Evolutionary conservation across 23 red algal species (phyloP).

Genomic region (Gracilaria domingensis): DNA sequence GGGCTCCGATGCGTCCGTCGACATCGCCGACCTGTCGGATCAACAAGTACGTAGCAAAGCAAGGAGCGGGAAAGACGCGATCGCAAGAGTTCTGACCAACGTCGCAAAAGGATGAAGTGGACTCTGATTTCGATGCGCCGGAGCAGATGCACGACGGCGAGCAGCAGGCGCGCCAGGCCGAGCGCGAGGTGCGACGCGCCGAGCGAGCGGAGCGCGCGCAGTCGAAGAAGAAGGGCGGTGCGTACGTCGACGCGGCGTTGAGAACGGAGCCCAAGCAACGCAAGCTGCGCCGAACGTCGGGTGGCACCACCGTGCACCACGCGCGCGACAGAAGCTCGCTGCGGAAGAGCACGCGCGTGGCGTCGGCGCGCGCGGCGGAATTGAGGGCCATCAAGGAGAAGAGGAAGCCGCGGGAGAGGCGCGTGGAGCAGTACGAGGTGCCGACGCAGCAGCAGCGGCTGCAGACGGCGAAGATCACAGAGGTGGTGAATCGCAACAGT

Average conservation of each 20-base stretch:
- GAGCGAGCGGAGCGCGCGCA: slow-evolving; percentile 3
- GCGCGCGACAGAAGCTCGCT: slow-evolving; percentile 19
- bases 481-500: slow-evolving; percentile 52
- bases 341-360: slow-evolving; percentile 49
- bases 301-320: not conserved
- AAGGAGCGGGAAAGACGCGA: too few species aligned
- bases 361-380: slow-evolving; percentile 63
- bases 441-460: slow-evolving; percentile 48
- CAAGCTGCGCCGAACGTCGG: not conserved
- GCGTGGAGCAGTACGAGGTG: slow-evolving; percentile 32
- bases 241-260: not conserved
- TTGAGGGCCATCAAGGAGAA: slow-evolving; percentile 10
- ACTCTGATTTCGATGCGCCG: slow-evolving; percentile 48
- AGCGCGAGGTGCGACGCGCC: slow-evolving; percentile 15
- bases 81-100: too few species aligned
- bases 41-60: too few species aligned
- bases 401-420: not conserved
- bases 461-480: slow-evolving; percentile 33
- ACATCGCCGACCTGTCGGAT: slow-evolving; percentile 25
- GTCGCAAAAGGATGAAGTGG: slow-evolving; percentile 31
- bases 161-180: slow-evolving; percentile 21
- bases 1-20: slow-evolving; percentile 28
- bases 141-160: slow-evolving; percentile 9
- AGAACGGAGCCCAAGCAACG: not conserved
- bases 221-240: not conserved